phyloP scores from a whole-genome alignment of 345 rosid species.

The Cardamine occulta region DNA sequence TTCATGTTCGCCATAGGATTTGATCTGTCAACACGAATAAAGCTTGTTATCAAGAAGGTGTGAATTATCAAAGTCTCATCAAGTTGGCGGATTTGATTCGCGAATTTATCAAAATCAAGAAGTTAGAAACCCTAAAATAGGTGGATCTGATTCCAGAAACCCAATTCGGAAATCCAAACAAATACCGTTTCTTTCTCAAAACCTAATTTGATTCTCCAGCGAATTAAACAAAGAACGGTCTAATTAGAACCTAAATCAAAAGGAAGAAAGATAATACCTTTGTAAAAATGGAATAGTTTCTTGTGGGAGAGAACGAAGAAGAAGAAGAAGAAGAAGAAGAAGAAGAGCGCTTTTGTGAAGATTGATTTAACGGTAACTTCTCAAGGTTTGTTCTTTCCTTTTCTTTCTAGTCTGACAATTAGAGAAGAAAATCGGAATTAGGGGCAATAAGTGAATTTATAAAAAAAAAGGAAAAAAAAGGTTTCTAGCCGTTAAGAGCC shows the following conservation, averaged over 20 bases:
- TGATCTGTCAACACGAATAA: background rate
- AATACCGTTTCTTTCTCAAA: background rate
- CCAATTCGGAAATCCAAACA: background rate
- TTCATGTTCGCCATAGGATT: constrained; percentile 38
- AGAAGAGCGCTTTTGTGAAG: constrained; percentile 31
- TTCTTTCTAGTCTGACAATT: constrained; percentile 4
- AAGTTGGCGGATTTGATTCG: background rate
- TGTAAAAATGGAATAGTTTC: background rate
- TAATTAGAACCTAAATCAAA: background rate
- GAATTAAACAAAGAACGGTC: background rate
- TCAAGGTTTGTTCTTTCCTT: constrained; percentile 14
- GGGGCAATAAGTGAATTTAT: background rate
- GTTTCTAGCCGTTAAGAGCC: constrained; percentile 45
- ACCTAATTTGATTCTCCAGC: background rate
- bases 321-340: constrained; percentile 27
- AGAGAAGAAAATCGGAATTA: background rate
- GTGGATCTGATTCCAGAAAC: background rate
- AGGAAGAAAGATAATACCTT: constrained; percentile 12
- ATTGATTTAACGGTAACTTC: constrained; percentile 30
- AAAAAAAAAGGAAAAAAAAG: background rate
- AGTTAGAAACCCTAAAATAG: constrained; percentile 18
- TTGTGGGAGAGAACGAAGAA: constrained; percentile 12
- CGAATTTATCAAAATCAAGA: background rate
- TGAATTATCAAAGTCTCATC: background rate
- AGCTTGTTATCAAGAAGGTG: background rate